Base-by-base conservation (phyloP, 768 basidiomycete species). In the Floccularia luteovirens region DNA sequence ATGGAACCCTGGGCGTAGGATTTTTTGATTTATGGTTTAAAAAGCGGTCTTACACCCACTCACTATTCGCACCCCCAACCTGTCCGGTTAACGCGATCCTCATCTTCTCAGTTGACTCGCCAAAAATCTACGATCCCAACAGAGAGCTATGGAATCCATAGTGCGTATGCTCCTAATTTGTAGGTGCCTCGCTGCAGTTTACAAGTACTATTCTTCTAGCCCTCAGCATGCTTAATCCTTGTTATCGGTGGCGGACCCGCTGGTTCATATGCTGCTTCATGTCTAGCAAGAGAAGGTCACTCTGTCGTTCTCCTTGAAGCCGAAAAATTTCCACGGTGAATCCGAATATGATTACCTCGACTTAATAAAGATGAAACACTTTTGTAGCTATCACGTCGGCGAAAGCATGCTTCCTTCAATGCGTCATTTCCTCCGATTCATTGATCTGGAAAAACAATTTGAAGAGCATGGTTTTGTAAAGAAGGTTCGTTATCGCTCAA, bases 341-440 rank as follows among this genome's bases (percentile, higher is more conserved):
- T 5, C 3, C 17, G n/a, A 6, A 6, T 2, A 11, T 33, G n/a
- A 10, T 20, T 16, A 31, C 1, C 3, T 2, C 12, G 8, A 8
- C 8, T 8, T 28, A 8, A 8, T 28, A 14, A 28, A 28, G 8
- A 8, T 8, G 14, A 8, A 8, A 28, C 27, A 28, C 14, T 25
- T 2, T 28, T 23, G 13, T 2, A 41, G 39, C 17, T 41, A 41
- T 44, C 21, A 43, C 14, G 19, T 47, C 35, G n/a, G 44, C 8
- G 52, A 54, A 37, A 46, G 51, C 16, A 47, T 55, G 45, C 46
- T 60, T 13, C 50, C 56, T 0, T 58, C 75, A 1, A 62, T 70
- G 36, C 59, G 75, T 11, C 67, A 72, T 38, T 75, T 70, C 44
- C 63, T 79, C 21, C 51, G 63, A 27, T 75, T 70, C 47, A 75